Evolutionary conservation across 1,139 yeast genomes (phyloP).

Genomic region (Candida sp.): DNA sequence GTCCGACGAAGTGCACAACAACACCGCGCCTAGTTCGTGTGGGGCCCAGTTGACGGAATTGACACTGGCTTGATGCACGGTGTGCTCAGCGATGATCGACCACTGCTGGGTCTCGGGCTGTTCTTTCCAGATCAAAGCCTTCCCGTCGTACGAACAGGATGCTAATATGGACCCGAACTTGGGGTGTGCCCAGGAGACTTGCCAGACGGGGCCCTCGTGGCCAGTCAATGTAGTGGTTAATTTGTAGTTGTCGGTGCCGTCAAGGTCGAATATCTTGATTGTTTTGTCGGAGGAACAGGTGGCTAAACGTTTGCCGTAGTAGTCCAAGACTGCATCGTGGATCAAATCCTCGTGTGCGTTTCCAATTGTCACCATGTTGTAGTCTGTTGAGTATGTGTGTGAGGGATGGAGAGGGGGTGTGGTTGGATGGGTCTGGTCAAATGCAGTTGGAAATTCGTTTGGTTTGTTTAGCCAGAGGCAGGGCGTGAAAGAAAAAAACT

Average conservation of each 20-base stretch:
- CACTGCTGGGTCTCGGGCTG: constrained; percentile 79
- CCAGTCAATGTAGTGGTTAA: constrained; percentile 82
- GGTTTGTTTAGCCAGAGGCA: constrained; percentile 1
- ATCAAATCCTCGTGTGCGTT: constrained; percentile 89
- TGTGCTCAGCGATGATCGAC: constrained; percentile 88
- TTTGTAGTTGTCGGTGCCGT: constrained; percentile 77
- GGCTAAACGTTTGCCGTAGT: constrained; percentile 94
- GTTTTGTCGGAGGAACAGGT: constrained; percentile 96
- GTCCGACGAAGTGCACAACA: constrained; percentile 91
- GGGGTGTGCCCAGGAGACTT: constrained; percentile 99
- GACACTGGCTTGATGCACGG: constrained; percentile 91
- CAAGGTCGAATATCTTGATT: constrained; percentile 90
- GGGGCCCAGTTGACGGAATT: constrained; percentile 98
- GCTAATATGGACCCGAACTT: constrained; percentile 96
- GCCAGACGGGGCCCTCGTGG: constrained; percentile 99
- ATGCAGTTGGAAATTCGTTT: not conserved
- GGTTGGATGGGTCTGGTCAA: too few species aligned
- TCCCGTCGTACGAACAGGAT: constrained; percentile 95
- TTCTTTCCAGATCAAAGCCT: constrained; percentile 94
- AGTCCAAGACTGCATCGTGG: constrained; percentile 97
- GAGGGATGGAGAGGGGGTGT: not conserved
- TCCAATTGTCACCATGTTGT: constrained; percentile 67
- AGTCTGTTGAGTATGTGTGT: not conserved
- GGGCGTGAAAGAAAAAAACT: not conserved
- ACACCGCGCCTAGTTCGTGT: constrained; percentile 92